phyloP scores from a whole-genome alignment of 139 green algal species.

The Coelastrella sp. region DNA sequence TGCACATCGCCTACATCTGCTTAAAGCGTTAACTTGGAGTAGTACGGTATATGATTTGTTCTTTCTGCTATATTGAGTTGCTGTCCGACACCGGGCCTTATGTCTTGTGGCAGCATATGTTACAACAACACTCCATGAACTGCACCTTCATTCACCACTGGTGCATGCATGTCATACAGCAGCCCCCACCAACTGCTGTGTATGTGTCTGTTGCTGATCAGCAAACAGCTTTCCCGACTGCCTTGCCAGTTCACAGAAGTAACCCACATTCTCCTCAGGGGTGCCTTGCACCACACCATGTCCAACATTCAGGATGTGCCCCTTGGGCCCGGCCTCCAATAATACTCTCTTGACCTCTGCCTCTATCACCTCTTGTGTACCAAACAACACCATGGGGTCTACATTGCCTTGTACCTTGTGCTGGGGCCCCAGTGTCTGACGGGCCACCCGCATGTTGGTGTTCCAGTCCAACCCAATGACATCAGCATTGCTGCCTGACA shows the following conservation, averaged over 20 bases:
- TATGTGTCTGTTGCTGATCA: constrained; percentile 23
- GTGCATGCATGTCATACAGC: not conserved
- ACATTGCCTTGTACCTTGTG: constrained; percentile 83
- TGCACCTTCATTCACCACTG: too few relatives aligned
- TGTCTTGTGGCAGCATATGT: too few relatives aligned
- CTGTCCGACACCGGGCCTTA: too few relatives aligned
- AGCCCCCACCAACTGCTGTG: not conserved
- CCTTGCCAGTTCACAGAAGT: constrained; percentile 91
- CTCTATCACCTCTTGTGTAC: constrained; percentile 61
- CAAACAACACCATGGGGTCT: constrained; percentile 97
- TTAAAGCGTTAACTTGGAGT: too few relatives aligned
- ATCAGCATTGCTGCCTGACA: constrained; percentile 74
- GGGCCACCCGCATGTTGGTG: constrained; percentile 80
- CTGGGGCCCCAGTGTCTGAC: constrained; percentile 66
- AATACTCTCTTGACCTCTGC: constrained; percentile 73
- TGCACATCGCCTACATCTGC: too few relatives aligned
- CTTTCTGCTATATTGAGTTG: too few relatives aligned
- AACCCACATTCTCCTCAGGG: constrained; percentile 89
- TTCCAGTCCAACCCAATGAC: constrained; percentile 96
- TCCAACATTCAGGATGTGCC: constrained; percentile 96
- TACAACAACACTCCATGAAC: too few relatives aligned
- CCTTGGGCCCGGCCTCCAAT: constrained; percentile 65
- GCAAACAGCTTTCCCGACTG: constrained; percentile 63
- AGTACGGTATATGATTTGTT: too few relatives aligned
- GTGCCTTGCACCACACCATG: constrained; percentile 92